Evolutionary conservation across 345 rosid genomes (phyloP).

Genomic region (Ceriops decandra): DNA sequence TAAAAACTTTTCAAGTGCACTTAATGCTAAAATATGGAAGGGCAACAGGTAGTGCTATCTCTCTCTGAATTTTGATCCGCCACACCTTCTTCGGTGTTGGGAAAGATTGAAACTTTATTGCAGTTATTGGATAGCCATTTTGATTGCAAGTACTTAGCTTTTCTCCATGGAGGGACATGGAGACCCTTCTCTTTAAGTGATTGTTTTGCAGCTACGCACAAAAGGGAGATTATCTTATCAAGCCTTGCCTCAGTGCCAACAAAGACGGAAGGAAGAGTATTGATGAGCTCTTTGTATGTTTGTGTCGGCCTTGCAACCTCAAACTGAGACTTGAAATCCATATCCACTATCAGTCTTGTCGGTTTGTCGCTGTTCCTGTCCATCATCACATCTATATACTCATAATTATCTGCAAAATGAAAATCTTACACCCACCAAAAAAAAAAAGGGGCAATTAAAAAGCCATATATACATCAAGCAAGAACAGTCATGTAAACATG

Average conservation of each 20-base stretch:
- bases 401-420: conserved; percentile 28
- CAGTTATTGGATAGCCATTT: conserved; percentile 52
- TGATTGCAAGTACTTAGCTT: conserved; percentile 42
- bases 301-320: conserved; percentile 42
- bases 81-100: conserved; percentile 9
- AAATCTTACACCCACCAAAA: conserved; percentile 20
- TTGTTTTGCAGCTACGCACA: conserved; percentile 42
- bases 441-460: not conserved
- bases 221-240: conserved; percentile 30
- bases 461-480: no score
- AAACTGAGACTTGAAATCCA: conserved; percentile 54
- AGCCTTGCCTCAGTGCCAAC: conserved; percentile 46
- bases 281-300: conserved; percentile 35
- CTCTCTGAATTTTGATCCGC: conserved; percentile 15
- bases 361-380: conserved; percentile 3
- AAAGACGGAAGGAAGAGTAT: conserved; percentile 34
- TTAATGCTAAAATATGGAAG: conserved; percentile 32
- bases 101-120: conserved; percentile 25
- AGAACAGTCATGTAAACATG: no score
- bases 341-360: conserved; percentile 45
- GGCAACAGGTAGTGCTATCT: conserved; percentile 18
- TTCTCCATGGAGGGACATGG: conserved; percentile 55
- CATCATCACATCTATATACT: conserved; percentile 41
- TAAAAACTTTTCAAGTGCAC: not conserved
- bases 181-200: conserved; percentile 43